phyloP scores from a whole-genome alignment of 2,329 filamentous ascomycete genomes.

The Fusarium robinianum region DNA sequence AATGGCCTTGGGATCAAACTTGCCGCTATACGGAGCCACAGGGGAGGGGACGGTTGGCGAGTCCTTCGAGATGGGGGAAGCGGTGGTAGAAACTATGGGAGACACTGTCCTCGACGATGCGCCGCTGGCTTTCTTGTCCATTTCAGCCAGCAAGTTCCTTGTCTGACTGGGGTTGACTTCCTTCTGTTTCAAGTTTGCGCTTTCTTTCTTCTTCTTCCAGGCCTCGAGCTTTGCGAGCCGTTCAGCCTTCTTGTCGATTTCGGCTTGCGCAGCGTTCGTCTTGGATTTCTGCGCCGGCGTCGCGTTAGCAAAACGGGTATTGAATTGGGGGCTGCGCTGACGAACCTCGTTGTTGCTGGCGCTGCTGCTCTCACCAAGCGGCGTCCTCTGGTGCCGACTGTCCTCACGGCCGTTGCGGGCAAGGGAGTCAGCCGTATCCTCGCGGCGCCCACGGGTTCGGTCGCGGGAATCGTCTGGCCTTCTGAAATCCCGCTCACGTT shows the following conservation, averaged over 20 bases:
- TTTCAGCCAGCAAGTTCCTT: conserved; percentile 70
- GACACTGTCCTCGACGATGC: conserved; percentile 51
- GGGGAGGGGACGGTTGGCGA: conserved; percentile 55
- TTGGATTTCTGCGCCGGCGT: conserved; percentile 56
- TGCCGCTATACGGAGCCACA: conserved; percentile 69
- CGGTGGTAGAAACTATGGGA: conserved; percentile 55
- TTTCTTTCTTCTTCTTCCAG: conserved; percentile 90
- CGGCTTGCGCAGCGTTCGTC: conserved; percentile 58
- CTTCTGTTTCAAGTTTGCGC: conserved; percentile 72
- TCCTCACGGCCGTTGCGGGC: conserved; percentile 69
- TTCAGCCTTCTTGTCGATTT: conserved; percentile 77
- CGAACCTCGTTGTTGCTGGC: conserved; percentile 62
- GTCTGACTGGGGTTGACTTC: conserved; percentile 68
- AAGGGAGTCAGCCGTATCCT: conserved; percentile 73
- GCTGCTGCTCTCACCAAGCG: conserved; percentile 53
- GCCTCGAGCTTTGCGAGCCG: conserved; percentile 80
- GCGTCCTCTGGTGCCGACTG: conserved; percentile 58
- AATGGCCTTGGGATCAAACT: conserved; percentile 86
- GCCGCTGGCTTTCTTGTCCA: conserved; percentile 69
- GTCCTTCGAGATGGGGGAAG: conserved; percentile 51
- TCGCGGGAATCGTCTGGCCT: conserved; percentile 77
- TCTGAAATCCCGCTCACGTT: conserved; percentile 65
- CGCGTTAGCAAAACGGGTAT: conserved; percentile 30
- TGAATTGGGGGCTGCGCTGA: conserved; percentile 17
- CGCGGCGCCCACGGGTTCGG: conserved; percentile 64